Conservation (phyloP, 257 asterid species). For the Lycium ferocissimum region DNA sequence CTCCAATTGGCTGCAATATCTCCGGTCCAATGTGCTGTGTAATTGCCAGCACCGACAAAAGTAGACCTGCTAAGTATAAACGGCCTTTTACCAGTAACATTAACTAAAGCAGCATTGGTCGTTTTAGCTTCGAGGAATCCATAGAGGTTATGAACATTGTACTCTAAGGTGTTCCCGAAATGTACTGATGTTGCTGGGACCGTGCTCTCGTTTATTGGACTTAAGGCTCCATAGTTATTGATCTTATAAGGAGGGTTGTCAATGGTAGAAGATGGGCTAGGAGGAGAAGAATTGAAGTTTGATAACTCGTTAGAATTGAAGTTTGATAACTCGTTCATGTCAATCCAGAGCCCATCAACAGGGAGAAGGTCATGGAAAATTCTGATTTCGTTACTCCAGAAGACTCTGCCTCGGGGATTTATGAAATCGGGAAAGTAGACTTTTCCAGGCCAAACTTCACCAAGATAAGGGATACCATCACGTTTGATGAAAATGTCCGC, state of each 20-base stretch:
- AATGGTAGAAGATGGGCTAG: constrained; percentile 59
- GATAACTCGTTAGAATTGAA: constrained; percentile 83
- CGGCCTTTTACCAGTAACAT: constrained; percentile 69
- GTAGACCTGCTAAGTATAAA: constrained; percentile 87
- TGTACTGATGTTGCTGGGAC: constrained; percentile 77
- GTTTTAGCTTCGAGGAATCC: constrained; percentile 80
- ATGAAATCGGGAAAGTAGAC: constrained; percentile 87
- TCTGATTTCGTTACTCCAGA: constrained; percentile 77
- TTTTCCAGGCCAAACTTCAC: constrained; percentile 90
- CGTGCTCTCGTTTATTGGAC: constrained; percentile 57
- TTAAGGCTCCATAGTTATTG: constrained; percentile 59
- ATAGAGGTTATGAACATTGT: constrained; percentile 78
- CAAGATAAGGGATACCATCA: constrained; percentile 67
- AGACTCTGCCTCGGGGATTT: constrained; percentile 52
- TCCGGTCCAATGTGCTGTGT: constrained; percentile 95
- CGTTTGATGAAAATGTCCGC: constrained; percentile 81
- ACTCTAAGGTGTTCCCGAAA: constrained; percentile 65
- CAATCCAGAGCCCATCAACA: constrained; percentile 87
- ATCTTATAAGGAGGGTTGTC: constrained; percentile 90
- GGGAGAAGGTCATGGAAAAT: constrained; percentile 62
- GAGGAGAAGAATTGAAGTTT: constrained; percentile 75
- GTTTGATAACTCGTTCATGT: constrained; percentile 90
- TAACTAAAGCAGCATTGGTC: constrained; percentile 62
- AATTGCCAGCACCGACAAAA: constrained; percentile 89
- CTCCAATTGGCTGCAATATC: constrained; percentile 94